Evolutionary conservation across 2,329 filamentous ascomycete genomes (phyloP).

Genomic region (Penicillium crustosum): DNA sequence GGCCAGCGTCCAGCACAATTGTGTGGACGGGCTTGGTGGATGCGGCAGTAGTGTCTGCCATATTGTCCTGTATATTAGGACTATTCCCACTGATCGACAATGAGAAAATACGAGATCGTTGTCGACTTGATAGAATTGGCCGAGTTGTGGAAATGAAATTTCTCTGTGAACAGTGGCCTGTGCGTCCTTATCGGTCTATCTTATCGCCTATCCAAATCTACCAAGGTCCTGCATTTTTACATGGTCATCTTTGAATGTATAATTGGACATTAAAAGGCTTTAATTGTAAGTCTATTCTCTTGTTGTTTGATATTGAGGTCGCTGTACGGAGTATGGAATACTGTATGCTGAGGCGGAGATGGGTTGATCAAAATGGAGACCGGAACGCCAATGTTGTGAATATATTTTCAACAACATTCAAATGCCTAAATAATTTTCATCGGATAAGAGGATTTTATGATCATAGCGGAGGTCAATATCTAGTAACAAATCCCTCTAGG

Average conservation of each 20-base stretch:
- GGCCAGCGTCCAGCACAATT: constrained; percentile 85
- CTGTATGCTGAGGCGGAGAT: too few relatives aligned
- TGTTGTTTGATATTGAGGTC: background rate
- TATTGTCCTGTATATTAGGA: constrained; percentile 15
- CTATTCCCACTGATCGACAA: constrained; percentile 2
- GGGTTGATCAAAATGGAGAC: background rate
- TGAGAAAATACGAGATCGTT: background rate
- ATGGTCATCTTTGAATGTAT: background rate
- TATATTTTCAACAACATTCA: background rate
- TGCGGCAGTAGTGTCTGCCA: constrained; percentile 20
- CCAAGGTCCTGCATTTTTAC: background rate
- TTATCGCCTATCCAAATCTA: constrained; percentile 31
- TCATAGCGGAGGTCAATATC: too few relatives aligned
- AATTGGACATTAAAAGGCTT: background rate
- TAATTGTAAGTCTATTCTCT: background rate
- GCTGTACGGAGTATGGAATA: accelerated
- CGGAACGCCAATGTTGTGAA: background rate
- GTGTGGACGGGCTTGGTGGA: constrained; percentile 70
- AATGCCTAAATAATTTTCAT: background rate
- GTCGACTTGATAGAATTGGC: constrained; percentile 11
- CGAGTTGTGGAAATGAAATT: constrained; percentile 28
- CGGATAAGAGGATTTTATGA: background rate
- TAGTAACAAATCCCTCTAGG: background rate
- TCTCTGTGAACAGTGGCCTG: constrained; percentile 33
- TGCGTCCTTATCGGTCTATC: constrained; percentile 44